phyloP scores from a whole-genome alignment of 2,329 filamentous ascomycete genomes.

The Nothomitra cinnamomea region DNA sequence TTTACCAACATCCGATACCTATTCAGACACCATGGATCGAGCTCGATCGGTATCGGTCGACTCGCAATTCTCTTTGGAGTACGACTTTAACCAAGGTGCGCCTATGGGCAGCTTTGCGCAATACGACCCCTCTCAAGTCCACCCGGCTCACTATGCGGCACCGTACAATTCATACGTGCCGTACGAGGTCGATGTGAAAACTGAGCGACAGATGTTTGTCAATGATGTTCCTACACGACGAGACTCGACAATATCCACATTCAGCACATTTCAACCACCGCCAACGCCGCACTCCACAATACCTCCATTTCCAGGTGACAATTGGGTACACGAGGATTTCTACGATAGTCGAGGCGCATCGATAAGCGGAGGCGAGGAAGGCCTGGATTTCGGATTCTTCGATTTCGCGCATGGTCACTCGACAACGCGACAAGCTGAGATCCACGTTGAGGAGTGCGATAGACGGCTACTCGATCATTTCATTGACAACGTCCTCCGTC shows the following conservation, averaged over 20 bases:
- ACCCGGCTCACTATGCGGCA: constrained; percentile 24
- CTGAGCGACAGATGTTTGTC: constrained; percentile 83
- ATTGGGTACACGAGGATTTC: constrained; percentile 56
- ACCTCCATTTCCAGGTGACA: constrained; percentile 44
- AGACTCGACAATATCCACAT: constrained; percentile 81
- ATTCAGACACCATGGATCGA: constrained; percentile 50
- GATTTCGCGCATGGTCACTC: constrained; percentile 57
- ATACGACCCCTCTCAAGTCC: constrained; percentile 30
- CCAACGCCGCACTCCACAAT: constrained; percentile 52
- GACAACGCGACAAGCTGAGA: constrained; percentile 48
- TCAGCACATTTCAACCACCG: constrained; percentile 75
- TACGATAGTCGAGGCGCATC: constrained; percentile 53
- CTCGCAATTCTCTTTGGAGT: constrained; percentile 52
- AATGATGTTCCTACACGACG: constrained; percentile 72
- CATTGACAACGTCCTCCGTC: constrained; percentile 68
- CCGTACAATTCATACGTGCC: constrained; percentile 54
- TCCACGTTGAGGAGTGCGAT: constrained; percentile 78
- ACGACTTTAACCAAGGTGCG: constrained; percentile 46
- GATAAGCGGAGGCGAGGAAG: constrained; percentile 40
- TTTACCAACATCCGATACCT: constrained; percentile 62
- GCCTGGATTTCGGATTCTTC: constrained; percentile 60
- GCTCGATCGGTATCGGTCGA: constrained; percentile 64
- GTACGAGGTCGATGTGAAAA: constrained; percentile 92
- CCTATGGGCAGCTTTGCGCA: neutral
- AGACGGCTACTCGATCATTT: constrained; percentile 81